A percentile compares a stretch with the other conserved stretches of the same genome.
Evolutionary conservation across 495 filamentous ascomycete species (phyloP).

Genomic region (Margaritispora aquatica): DNA sequence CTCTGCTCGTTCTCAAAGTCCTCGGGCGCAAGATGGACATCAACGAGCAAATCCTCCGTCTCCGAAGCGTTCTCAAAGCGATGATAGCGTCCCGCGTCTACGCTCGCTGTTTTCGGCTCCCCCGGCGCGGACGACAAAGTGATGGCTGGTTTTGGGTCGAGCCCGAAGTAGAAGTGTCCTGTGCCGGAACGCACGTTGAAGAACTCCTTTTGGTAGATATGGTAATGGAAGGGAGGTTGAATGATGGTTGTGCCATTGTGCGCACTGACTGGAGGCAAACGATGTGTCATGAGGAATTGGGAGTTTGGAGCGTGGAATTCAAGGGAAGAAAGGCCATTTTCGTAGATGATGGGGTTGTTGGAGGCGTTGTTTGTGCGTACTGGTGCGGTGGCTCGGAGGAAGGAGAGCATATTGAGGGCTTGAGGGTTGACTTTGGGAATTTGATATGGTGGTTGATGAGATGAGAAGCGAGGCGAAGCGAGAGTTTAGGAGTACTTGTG

Average conservation of each 20-base stretch:
- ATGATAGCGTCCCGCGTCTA: conserved; percentile 1
- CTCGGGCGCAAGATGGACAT: conserved; percentile 1
- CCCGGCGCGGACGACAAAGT: neutral
- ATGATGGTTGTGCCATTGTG: conserved; percentile 2
- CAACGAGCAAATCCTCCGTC: conserved; percentile 2
- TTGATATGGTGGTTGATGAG: too few species aligned
- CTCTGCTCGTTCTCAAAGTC: neutral
- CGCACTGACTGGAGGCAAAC: neutral
- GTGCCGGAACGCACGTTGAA: neutral
- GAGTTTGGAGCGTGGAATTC: neutral
- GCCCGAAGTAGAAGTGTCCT: conserved; percentile 2
- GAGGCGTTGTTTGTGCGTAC: conserved; percentile 3
- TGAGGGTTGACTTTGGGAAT: neutral
- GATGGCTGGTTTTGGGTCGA: neutral
- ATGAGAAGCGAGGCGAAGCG: too few species aligned
- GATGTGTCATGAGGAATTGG: conserved; percentile 2
- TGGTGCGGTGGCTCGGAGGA: conserved; percentile 1
- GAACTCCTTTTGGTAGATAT: conserved; percentile 5
- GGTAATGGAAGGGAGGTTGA: conserved; percentile 3
- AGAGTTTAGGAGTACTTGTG: too few species aligned
- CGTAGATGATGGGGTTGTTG: conserved; percentile 4
- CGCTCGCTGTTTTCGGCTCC: neutral
- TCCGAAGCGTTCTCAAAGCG: conserved; percentile 9
- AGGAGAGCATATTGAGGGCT: neutral
- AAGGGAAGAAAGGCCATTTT: conserved; percentile 1